Conservation (phyloP, 208 protist species). For the Porcisia hertigi region DNA sequence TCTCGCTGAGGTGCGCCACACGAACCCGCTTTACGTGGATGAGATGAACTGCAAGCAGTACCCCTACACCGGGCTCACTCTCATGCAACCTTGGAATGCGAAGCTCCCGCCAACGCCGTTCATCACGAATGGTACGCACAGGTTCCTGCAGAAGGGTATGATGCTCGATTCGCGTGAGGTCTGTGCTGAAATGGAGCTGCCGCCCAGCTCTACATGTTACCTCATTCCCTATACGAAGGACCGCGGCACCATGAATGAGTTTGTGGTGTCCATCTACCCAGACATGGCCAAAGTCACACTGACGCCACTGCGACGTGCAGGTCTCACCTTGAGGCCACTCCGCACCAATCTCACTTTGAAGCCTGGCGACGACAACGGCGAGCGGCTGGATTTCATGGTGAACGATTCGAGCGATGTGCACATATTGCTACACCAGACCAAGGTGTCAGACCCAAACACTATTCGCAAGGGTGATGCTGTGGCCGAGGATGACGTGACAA, state of each 20-base stretch:
- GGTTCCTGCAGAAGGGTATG: conserved; percentile 81
- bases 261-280: conserved; percentile 83
- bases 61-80: conserved; percentile 76
- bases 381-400: conserved; percentile 66
- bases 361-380: conserved; percentile 35
- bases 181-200: conserved; percentile 76
- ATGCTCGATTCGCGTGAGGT: conserved; percentile 81
- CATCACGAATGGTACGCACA: conserved; percentile 73
- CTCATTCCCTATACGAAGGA: conserved; percentile 84
- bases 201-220: conserved; percentile 75
- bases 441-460: conserved; percentile 39
- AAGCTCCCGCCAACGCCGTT: conserved; percentile 70
- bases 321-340: conserved; percentile 58
- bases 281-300: conserved; percentile 77
- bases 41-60: conserved; percentile 70
- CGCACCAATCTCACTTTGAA: conserved; percentile 30
- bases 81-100: conserved; percentile 67
- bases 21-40: conserved; percentile 51
- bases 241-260: conserved; percentile 62
- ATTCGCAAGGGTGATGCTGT: conserved; percentile 54
- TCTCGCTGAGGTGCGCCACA: conserved; percentile 68
- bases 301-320: conserved; percentile 70
- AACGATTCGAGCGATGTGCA: conserved; percentile 78
- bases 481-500: conserved; percentile 52
- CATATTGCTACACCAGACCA: conserved; percentile 73